Evolutionary conservation across 2,329 filamentous ascomycete genomes (phyloP).

Genomic region (Fusarium heterosporum): DNA sequence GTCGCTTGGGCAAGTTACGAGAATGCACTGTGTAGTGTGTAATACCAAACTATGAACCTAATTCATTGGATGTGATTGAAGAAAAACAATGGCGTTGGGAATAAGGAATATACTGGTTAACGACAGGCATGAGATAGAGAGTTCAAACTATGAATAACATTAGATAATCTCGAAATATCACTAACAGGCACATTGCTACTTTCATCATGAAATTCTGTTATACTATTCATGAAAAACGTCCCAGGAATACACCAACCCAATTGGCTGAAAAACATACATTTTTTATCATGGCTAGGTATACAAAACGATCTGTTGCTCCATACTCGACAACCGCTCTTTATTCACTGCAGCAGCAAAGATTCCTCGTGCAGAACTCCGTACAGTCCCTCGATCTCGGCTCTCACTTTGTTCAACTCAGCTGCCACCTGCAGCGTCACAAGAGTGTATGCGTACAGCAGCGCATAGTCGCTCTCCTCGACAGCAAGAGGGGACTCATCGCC

Average conservation of each 20-base stretch:
- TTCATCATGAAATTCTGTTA: constrained; percentile 3
- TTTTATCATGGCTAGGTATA: constrained; percentile 2
- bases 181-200: background rate
- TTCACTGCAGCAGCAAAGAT: constrained; percentile 66
- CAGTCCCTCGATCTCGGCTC: constrained; percentile 70
- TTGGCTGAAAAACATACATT: background rate
- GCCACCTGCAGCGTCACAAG: constrained; percentile 75
- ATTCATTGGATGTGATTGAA: background rate
- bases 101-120: constrained; percentile 15
- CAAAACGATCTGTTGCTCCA: constrained; percentile 18
- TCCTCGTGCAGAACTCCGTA: constrained; percentile 74
- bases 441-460: constrained; percentile 90
- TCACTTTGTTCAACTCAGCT: constrained; percentile 71
- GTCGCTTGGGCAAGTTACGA: constrained; percentile 70
- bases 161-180: background rate
- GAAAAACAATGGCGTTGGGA: constrained; percentile 14
- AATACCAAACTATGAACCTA: background rate
- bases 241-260: background rate
- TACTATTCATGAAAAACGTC: background rate
- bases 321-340: background rate
- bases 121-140: constrained; percentile 28
- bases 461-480: constrained; percentile 84
- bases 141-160: background rate
- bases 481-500: constrained; percentile 47
- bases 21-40: constrained; percentile 68